Evolutionary conservation across 208 protist species (phyloP).

Genomic region (Acanthamoeba sp.): DNA sequence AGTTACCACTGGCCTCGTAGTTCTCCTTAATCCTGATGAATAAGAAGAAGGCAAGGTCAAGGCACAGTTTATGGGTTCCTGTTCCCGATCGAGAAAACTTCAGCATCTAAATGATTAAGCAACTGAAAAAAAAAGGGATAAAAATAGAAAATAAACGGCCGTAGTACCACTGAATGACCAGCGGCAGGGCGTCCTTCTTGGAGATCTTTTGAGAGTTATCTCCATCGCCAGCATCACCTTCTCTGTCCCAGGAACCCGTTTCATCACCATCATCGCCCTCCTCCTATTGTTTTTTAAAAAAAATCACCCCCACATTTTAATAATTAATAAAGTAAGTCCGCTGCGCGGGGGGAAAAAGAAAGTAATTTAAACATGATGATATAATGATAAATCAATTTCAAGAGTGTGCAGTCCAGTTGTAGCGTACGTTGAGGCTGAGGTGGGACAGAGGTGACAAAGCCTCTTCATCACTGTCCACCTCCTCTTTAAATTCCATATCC

Average conservation of each 20-base stretch:
- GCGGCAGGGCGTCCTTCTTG: conserved; percentile 62
- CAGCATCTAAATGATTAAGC: conserved; percentile 47
- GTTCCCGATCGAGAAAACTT: too few relatives aligned
- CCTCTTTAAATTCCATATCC: conserved; percentile 44
- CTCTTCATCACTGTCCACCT: conserved; percentile 37
- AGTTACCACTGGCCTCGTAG: conserved; percentile 64
- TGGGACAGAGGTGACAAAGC: conserved; percentile 19
- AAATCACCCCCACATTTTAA: not conserved
- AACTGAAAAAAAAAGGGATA: conserved; percentile 25
- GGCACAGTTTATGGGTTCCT: too few relatives aligned
- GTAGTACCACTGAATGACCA: conserved; percentile 47
- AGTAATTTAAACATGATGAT: not conserved
- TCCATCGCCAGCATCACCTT: not conserved
- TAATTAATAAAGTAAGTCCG: not conserved
- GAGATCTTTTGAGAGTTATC: conserved; percentile 65
- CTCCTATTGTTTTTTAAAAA: not conserved
- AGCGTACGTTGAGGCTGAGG: conserved; percentile 33
- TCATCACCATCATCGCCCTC: conserved; percentile 38
- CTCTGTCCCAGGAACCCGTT: not conserved
- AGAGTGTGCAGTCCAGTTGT: not conserved
- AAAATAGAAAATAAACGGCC: not conserved
- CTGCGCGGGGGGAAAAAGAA: not conserved
- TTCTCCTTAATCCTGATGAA: conserved; percentile 61
- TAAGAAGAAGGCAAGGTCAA: not conserved
- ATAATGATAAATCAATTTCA: not conserved